Base-by-base conservation (phyloP, 305 asterid genomes). In the Ajuga reptans region DNA sequence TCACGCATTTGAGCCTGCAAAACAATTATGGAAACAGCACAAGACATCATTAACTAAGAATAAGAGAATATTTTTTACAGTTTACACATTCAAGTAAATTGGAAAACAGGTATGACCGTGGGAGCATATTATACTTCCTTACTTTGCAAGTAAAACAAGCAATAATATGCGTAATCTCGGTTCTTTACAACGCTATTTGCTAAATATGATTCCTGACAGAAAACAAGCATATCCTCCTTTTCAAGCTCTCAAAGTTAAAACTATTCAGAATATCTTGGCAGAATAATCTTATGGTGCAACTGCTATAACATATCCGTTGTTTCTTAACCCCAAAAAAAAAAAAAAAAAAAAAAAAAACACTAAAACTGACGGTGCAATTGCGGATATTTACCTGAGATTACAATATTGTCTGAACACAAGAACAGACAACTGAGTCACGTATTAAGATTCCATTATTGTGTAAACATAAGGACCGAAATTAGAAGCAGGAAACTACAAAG, bases 1-100 rank as follows among this genome's bases (percentile, higher is more conserved):
- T 93, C 99, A 58, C 96, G 96, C 96, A 91, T 93, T 82, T 93
- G 99, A 51, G 97, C 97, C 99, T 93, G 86, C 59, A 78, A 76
- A 68, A 77, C 47, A 50, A 65, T 52, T 27, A 46, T 27, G 49
- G 62, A 50, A 53, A 71, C 49, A 71, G 55, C 41, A 77, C 33
- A 63, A 29, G 71, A 74, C 71, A 55, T 37, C 36, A 51, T 61
- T 37, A 75, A 75, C 64, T 60, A 9, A 15, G 49, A 31, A 24
- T 56, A 62, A 24, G 45, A 42, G 14, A 29, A 46, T 51, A 68
- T 37, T 9, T 11, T 41, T 47, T 12, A 37, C n/a, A 9, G 27
- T 21, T 21, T 21, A 17, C n/a, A 41, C 10, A 31, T 9, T 57
- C 56, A 71, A 15, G 52, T 6, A 69, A 15, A 74, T 6, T n/a